A percentile compares a stretch with the other conserved stretches of the same genome.
Evolutionary conservation across 306 rosid genomes (phyloP).

Genomic region (Rubus parviflorus): DNA sequence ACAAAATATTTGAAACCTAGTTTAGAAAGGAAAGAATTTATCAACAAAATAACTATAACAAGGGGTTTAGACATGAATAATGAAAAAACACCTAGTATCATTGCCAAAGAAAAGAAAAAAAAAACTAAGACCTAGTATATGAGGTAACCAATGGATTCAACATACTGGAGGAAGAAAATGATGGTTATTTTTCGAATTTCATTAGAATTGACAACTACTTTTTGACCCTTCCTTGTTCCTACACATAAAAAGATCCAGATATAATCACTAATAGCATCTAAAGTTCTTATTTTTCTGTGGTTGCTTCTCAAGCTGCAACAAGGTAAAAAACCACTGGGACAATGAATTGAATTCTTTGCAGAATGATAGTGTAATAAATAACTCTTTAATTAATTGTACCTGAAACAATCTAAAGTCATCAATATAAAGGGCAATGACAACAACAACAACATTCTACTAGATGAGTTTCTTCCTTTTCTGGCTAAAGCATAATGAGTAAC

Average conservation of each 20-base stretch:
- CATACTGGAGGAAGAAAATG: background rate
- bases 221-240: background rate
- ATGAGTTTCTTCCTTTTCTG: background rate
- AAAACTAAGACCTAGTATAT: too few relatives aligned
- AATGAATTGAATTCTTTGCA: background rate
- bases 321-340: background rate
- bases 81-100: background rate
- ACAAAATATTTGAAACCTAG: background rate
- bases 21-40: background rate
- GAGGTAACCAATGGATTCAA: background rate
- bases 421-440: background rate
- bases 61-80: background rate
- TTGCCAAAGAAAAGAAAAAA: background rate
- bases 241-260: background rate
- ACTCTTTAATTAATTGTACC: background rate
- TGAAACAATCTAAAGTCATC: conserved; percentile 2
- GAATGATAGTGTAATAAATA: background rate
- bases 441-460: background rate
- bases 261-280: background rate
- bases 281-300: background rate
- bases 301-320: background rate
- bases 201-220: background rate
- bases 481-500: background rate
- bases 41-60: background rate
- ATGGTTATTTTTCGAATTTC: background rate